phyloP scores from a whole-genome alignment of 2,329 filamentous ascomycete species.

The Celoporthe dispersa region DNA sequence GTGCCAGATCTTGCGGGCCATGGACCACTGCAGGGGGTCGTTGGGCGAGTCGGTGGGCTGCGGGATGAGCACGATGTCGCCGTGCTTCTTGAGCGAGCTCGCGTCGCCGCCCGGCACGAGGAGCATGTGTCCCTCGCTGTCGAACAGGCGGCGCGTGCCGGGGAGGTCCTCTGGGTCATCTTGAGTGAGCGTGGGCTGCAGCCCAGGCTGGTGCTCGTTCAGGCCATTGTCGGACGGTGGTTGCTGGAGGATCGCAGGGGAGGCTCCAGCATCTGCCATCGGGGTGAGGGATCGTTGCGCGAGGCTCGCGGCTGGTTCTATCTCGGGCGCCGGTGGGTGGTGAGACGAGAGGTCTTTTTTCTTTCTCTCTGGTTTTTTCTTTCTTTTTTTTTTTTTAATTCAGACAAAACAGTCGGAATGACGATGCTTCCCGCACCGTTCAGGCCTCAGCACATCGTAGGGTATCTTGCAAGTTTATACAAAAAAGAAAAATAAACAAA shows the following conservation, averaged over 20 bases:
- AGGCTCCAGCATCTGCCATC: slow-evolving; percentile 28
- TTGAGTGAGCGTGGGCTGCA: slow-evolving; percentile 28
- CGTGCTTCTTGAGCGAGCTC: slow-evolving; percentile 33
- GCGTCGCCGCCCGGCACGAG: slow-evolving; percentile 26
- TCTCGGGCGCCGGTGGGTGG: slow-evolving; percentile 3
- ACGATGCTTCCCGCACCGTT: slow-evolving; percentile 31
- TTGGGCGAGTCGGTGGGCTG: slow-evolving; percentile 57
- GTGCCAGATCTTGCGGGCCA: slow-evolving; percentile 54
- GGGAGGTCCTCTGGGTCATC: slow-evolving; percentile 30
- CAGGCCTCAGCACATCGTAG: slow-evolving; percentile 30
- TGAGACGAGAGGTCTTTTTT: background rate
- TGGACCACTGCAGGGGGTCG: slow-evolving; percentile 57
- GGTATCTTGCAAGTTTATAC: background rate
- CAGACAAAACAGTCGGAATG: background rate
- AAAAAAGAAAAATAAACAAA: background rate
- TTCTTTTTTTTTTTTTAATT: background rate
- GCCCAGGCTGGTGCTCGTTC: slow-evolving; percentile 17
- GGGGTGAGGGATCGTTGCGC: slow-evolving; percentile 21
- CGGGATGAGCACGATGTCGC: slow-evolving; percentile 56
- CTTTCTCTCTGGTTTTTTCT: background rate
- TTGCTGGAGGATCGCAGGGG: slow-evolving; percentile 22
- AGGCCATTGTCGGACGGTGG: slow-evolving; percentile 26
- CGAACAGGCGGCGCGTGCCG: slow-evolving; percentile 28
- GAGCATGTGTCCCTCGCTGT: slow-evolving; percentile 29
- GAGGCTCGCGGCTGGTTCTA: slow-evolving; percentile 15